These are phyloP conservation scores for Stropharia rugosoannulata DNA, from an alignment of 768 basidiomycete species.

Conservation along the genomic window DNA sequence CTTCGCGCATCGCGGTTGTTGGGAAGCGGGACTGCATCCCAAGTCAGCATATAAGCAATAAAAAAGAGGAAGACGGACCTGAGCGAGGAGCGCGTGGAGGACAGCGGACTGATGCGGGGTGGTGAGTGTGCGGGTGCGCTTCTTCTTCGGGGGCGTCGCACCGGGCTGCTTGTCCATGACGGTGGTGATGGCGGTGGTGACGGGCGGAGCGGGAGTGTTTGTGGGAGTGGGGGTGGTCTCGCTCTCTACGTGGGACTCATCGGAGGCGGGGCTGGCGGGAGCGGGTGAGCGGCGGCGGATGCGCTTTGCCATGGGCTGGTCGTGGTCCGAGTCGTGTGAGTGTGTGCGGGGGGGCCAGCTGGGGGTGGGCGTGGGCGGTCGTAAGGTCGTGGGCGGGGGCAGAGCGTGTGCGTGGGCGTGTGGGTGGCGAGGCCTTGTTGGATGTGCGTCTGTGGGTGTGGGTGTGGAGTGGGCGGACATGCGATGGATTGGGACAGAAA, in stretches of 20 bases:
- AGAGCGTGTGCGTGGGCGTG: background rate
- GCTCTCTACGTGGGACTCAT: conserved; percentile 55
- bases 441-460: too few species aligned
- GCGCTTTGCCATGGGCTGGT: conserved; percentile 43
- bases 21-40: conserved; percentile 90
- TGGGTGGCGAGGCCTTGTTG: too few species aligned
- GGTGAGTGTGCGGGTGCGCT: conserved; percentile 79
- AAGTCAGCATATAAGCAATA: conserved; percentile 5
- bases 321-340: background rate
- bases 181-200: too few species aligned
- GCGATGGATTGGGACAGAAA: too few species aligned
- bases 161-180: conserved; percentile 38
- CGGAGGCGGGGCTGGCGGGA: conserved; percentile 42
- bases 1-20: conserved; percentile 83
- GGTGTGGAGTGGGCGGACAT: background rate
- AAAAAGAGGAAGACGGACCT: conserved; percentile 46
- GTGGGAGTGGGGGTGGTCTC: conserved; percentile 41
- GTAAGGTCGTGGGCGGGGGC: background rate
- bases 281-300: conserved; percentile 35
- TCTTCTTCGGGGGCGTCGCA: conserved; percentile 63
- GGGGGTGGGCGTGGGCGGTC: background rate
- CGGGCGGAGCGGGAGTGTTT: too few species aligned
- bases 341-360: background rate
- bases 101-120: conserved; percentile 88
- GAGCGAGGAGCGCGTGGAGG: conserved; percentile 82